Conservation (phyloP, 257 asterid species). For the Misopates orontium region DNA sequence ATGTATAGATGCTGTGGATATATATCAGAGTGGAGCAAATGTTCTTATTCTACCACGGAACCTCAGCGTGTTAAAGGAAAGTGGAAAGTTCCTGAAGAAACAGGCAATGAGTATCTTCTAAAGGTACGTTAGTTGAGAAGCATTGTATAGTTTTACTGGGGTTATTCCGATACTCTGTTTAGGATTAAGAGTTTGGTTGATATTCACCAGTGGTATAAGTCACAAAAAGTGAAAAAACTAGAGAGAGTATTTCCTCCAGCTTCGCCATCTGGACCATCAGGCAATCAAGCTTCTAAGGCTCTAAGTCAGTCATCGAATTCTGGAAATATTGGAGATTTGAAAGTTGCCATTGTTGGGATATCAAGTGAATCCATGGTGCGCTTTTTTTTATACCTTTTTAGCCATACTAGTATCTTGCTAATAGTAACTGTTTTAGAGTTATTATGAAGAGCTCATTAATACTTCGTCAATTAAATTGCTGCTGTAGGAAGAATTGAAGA, state of each 20-base stretch:
- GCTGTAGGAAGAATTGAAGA: constrained; percentile 70
- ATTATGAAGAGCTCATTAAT: no score
- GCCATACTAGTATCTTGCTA: constrained; percentile 11
- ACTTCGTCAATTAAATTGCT: background rate
- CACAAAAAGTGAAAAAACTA: constrained; percentile 75
- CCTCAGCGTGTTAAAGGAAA: constrained; percentile 76
- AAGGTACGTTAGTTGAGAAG: constrained; percentile 51
- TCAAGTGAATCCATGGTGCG: constrained; percentile 55
- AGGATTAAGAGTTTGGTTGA: constrained; percentile 25
- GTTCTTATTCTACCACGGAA: constrained; percentile 70
- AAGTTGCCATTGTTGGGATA: constrained; percentile 59
- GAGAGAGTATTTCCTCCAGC: constrained; percentile 66
- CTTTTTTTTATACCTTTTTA: constrained; percentile 14
- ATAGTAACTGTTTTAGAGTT: constrained; percentile 7
- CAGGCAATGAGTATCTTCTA: constrained; percentile 66
- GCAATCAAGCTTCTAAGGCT: constrained; percentile 39
- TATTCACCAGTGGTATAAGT: constrained; percentile 80
- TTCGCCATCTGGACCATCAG: constrained; percentile 48
- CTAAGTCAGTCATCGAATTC: constrained; percentile 42
- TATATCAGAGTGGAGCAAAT: constrained; percentile 91
- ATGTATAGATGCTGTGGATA: constrained; percentile 81
- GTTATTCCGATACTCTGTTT: constrained; percentile 15
- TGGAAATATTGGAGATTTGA: constrained; percentile 63
- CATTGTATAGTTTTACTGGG: constrained; percentile 14
- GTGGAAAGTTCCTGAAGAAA: constrained; percentile 88